These are phyloP conservation scores for Ambrosia hybrid DNA, from an alignment of 140 eudicot genomes.

Conservation along the genomic window DNA sequence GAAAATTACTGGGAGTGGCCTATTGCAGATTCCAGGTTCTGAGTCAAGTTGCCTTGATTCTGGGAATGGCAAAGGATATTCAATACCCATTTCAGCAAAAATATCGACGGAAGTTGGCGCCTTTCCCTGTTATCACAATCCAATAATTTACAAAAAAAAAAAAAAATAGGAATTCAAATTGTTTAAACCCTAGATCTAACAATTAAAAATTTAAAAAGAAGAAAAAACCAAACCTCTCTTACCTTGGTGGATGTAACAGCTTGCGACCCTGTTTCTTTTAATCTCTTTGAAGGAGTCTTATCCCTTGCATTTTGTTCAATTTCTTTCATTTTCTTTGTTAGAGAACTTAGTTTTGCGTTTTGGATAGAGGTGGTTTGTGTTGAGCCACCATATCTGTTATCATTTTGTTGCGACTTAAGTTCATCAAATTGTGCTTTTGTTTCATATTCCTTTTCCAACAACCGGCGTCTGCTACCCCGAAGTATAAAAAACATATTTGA, in stretches of 20 bases:
- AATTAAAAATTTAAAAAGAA: not conserved
- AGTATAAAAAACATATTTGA: not conserved
- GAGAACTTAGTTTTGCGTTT: slow-evolving; percentile 19
- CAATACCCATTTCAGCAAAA: slow-evolving; percentile 52
- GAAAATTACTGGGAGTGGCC: slow-evolving; percentile 51
- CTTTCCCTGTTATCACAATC: slow-evolving; percentile 53
- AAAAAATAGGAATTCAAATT: slow-evolving; percentile 1
- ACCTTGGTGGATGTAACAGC: slow-evolving; percentile 47
- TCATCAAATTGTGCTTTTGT: slow-evolving; percentile 67
- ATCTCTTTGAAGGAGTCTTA: slow-evolving; percentile 28
- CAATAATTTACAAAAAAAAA: slow-evolving; percentile 5
- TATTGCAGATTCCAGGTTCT: slow-evolving; percentile 70
- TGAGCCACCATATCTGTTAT: slow-evolving; percentile 28
- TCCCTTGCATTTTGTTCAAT: slow-evolving; percentile 38
- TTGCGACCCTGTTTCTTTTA: slow-evolving; percentile 28
- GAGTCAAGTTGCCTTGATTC: slow-evolving; percentile 66
- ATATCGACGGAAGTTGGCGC: slow-evolving; percentile 42
- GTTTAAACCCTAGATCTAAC: slow-evolving; percentile 16
- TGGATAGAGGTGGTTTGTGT: slow-evolving; percentile 39
- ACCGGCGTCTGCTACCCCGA: slow-evolving; percentile 52
- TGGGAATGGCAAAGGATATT: slow-evolving; percentile 65
- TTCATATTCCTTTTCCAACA: slow-evolving; percentile 75
- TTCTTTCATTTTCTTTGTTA: slow-evolving; percentile 50
- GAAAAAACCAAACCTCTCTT: slow-evolving; percentile 12
- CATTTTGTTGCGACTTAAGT: slow-evolving; percentile 63